These are phyloP conservation scores for Trypanosoma brucei DNA, from an alignment of 208 protist genomes.

Conservation along the genomic window DNA sequence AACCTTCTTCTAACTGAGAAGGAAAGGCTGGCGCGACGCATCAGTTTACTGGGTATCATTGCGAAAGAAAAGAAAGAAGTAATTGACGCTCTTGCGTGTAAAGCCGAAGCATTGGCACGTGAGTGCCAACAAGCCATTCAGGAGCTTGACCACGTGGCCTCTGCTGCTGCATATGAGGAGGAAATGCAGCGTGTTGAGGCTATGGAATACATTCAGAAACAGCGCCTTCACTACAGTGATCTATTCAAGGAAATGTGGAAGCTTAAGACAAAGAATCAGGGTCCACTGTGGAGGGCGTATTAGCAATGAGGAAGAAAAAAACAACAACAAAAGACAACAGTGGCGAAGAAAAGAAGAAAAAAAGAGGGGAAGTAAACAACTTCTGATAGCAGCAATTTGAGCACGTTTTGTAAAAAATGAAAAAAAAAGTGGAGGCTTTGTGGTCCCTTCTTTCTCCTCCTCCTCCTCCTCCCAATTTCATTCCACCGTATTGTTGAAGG, in stretches of 20 bases:
- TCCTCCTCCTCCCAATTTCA: too few relatives aligned
- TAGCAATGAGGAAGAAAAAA: neutral
- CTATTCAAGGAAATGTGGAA: slow-evolving; percentile 43
- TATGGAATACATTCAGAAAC: slow-evolving; percentile 65
- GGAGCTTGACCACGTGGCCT: slow-evolving; percentile 66
- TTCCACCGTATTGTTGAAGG: too few relatives aligned
- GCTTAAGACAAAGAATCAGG: slow-evolving; percentile 19
- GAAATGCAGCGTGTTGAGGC: slow-evolving; percentile 65
- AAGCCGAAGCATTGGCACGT: slow-evolving; percentile 42
- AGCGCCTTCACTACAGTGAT: slow-evolving; percentile 52
- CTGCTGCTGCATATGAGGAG: slow-evolving; percentile 57
- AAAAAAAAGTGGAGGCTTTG: too few relatives aligned
- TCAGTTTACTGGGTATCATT: slow-evolving; percentile 66
- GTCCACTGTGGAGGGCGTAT: slow-evolving; percentile 4
- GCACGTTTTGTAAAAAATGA: too few relatives aligned
- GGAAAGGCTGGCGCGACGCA: slow-evolving; percentile 52
- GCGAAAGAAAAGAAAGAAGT: slow-evolving; percentile 77
- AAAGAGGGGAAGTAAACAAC: neutral
- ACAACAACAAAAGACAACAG: neutral
- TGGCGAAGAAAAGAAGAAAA: neutral
- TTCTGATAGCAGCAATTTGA: neutral
- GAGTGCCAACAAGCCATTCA: slow-evolving; percentile 68
- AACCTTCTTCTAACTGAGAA: slow-evolving; percentile 79
- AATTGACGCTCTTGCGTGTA: slow-evolving; percentile 48
- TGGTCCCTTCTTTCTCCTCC: too few relatives aligned